phyloP scores from a whole-genome alignment of 805 yeast species.

The Saturnispora gosingensis region DNA sequence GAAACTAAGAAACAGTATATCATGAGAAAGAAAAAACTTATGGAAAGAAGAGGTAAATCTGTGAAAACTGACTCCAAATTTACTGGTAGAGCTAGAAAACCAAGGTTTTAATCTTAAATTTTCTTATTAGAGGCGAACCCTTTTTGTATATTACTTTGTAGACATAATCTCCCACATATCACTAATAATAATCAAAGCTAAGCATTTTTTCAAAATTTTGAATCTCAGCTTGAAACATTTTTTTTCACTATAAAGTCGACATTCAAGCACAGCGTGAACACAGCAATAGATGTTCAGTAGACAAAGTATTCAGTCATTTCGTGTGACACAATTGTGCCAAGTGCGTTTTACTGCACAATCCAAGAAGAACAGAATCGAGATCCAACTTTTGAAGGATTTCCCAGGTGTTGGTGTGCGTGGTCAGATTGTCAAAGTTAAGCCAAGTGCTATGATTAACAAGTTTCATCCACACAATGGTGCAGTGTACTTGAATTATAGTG shows the following conservation, averaged over 20 bases:
- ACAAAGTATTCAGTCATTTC: neutral
- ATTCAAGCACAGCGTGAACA: neutral
- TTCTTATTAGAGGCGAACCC: too few relatives aligned
- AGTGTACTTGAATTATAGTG: conserved; percentile 41
- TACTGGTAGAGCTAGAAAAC: conserved; percentile 77
- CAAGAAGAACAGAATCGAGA: conserved; percentile 50
- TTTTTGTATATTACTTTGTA: conserved; percentile 1
- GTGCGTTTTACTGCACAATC: conserved; percentile 39
- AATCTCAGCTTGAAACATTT: neutral
- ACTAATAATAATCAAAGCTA: neutral
- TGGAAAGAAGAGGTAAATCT: conserved; percentile 80
- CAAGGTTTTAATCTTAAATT: conserved; percentile 37
- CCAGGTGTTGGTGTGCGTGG: conserved; percentile 60
- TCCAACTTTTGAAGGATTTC: conserved; percentile 67
- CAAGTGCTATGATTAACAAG: conserved; percentile 74
- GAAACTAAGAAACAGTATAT: conserved; percentile 79
- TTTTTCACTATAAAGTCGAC: neutral
- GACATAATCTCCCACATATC: neutral
- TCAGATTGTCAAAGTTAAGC: conserved; percentile 63
- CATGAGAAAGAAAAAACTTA: conserved; percentile 83
- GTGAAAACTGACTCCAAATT: conserved; percentile 89
- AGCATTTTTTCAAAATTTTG: neutral
- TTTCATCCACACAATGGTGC: conserved; percentile 70
- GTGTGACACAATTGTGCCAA: conserved; percentile 12
- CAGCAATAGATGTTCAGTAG: neutral